phyloP scores from a whole-genome alignment of 139 green algal genomes.

The Micractinium conductrix region DNA sequence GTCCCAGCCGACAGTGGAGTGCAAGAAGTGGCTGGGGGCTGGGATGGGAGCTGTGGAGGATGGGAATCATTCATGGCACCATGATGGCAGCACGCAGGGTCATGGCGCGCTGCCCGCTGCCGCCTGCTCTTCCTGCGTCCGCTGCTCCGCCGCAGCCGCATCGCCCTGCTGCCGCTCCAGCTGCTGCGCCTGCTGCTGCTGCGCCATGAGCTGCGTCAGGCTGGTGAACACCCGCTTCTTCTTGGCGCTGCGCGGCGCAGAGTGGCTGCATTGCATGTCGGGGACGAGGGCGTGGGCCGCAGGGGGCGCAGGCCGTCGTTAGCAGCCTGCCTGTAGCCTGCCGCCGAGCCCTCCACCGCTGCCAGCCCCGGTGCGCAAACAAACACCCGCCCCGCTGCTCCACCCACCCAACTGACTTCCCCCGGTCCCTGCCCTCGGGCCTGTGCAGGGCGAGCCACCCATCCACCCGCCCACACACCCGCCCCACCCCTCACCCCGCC shows the following conservation, averaged over 20 bases:
- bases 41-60: too few species aligned
- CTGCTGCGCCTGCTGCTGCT: slow-evolving; percentile 2
- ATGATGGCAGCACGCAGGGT: background rate
- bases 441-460: too few species aligned
- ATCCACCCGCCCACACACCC: background rate
- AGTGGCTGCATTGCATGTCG: background rate
- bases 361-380: background rate
- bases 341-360: too few species aligned
- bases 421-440: too few species aligned
- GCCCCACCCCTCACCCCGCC: background rate
- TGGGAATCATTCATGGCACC: too few species aligned
- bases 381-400: too few species aligned
- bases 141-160: background rate
- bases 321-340: too few species aligned
- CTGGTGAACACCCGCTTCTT: slow-evolving; percentile 57
- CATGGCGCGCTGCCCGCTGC: background rate
- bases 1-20: too few species aligned
- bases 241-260: slow-evolving; percentile 42
- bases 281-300: too few species aligned
- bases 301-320: too few species aligned
- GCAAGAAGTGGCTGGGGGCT: too few species aligned
- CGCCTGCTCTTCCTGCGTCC: background rate
- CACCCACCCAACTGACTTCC: background rate
- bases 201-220: slow-evolving; percentile 45
- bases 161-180: background rate